Evolutionary conservation across 495 filamentous ascomycete species (phyloP).

Genomic region (Copromyces sp.): DNA sequence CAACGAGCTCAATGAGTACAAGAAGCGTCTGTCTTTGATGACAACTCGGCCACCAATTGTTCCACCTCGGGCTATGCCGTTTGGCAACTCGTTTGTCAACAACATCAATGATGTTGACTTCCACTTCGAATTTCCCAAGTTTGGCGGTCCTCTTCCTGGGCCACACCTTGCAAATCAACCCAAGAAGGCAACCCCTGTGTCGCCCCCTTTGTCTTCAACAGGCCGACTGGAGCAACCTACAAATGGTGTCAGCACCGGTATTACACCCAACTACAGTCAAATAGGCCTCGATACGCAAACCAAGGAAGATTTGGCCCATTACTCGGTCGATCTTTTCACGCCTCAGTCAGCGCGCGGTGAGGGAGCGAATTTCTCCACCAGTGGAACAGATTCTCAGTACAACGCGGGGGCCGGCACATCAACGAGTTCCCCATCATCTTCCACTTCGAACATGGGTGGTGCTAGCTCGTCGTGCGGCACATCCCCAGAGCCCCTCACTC

Average conservation of each 20-base stretch:
- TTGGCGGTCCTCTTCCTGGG: slow-evolving; percentile 58
- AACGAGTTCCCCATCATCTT: slow-evolving; percentile 54
- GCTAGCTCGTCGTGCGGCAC: slow-evolving; percentile 70
- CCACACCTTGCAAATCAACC: slow-evolving; percentile 41
- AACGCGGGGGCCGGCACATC: slow-evolving; percentile 25
- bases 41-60: slow-evolving; percentile 18
- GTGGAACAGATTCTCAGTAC: slow-evolving; percentile 50
- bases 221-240: slow-evolving; percentile 25
- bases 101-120: slow-evolving; percentile 67
- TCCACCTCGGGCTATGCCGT: slow-evolving; percentile 16
- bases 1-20: slow-evolving; percentile 78
- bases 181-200: slow-evolving; percentile 20
- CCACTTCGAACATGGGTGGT: slow-evolving; percentile 40
- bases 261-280: slow-evolving; percentile 14
- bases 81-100: slow-evolving; percentile 42
- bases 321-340: slow-evolving; percentile 22
- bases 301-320: slow-evolving; percentile 27
- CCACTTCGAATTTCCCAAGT: slow-evolving; percentile 85
- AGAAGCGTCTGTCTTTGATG: slow-evolving; percentile 66
- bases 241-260: slow-evolving; percentile 16
- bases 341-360: slow-evolving; percentile 23
- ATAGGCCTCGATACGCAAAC: slow-evolving; percentile 18
- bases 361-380: slow-evolving; percentile 36
- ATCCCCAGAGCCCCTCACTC: slow-evolving; percentile 44
- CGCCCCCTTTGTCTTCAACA: slow-evolving; percentile 11